Evolutionary conservation across 805 yeast genomes (phyloP), one percentile per base, ranked within the genome.

Genomic region (Torulaspora quercuum): DNA sequence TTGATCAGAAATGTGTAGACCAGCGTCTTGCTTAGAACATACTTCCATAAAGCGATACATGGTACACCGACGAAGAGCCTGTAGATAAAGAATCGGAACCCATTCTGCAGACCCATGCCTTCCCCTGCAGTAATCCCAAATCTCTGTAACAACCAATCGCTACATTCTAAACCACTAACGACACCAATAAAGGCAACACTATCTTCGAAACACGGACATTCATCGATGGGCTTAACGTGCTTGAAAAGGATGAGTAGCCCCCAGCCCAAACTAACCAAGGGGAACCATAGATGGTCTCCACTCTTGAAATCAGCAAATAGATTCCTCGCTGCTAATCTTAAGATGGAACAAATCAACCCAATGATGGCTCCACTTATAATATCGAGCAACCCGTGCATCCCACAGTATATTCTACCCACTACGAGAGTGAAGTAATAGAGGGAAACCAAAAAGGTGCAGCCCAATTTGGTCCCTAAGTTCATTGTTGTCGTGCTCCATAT

Each of bases 121-220:
- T 34, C 45, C 4, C 33, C 42, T 4, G 47, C 25, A 32, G 21
- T 25, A 10, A 41, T 31, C 3, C 42, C 40, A 16, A 37, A 30
- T 11, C 53, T 50, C 3, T 72, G 55, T 17, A 58, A 59, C 7
- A 60, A 42, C 78, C 82, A 78, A 48, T 73, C 76, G 12, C 79
- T 70, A 16, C 82, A 45, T 44, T 83, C 92, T 5, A 82, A 50
- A 0, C 98, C 98, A 28, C 78, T 64, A 10, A 88, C 67, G 27
- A 89, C 97, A 3, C 95, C 95, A 35, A 89, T 66, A 52, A 90
- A 90, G 4, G 97, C 95, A 19, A 90, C 95, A 12, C 88, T 78
- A 57, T 90, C 98, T 53, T 89, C 96, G 55, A 82, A 90, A 59
- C 98, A 92, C 1, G 98, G 98, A 55, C 98, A 90, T 48, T 80